phyloP scores from a whole-genome alignment of 768 basidiomycete species.

The Tubosaeta brunneosetosa region DNA sequence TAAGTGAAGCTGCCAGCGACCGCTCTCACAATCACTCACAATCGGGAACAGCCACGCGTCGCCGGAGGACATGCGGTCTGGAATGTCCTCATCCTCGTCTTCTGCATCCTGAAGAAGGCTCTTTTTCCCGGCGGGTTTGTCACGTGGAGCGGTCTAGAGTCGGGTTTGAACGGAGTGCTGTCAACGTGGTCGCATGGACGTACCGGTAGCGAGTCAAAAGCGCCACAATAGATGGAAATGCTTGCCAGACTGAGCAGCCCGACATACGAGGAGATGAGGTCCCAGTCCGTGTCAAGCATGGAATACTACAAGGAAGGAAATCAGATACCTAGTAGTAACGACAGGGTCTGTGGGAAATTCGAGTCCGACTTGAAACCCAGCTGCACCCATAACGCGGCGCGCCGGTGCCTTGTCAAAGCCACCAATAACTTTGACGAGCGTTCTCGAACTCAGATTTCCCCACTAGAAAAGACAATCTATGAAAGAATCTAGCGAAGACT shows the following conservation, averaged over 20 bases:
- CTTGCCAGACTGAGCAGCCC: conserved; percentile 65
- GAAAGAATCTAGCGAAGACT: neutral
- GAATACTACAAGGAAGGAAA: conserved; percentile 1
- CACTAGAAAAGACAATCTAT: neutral
- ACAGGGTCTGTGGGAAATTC: neutral
- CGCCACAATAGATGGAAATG: conserved; percentile 64
- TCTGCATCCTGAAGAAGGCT: conserved; percentile 40
- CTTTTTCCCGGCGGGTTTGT: neutral
- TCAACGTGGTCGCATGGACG: conserved; percentile 20
- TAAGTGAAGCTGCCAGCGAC: neutral
- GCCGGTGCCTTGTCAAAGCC: neutral
- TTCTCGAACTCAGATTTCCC: neutral
- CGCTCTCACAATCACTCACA: conserved; percentile 38
- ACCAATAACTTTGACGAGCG: neutral
- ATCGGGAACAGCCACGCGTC: conserved; percentile 78
- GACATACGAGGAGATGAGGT: conserved; percentile 60
- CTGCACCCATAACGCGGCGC: neutral
- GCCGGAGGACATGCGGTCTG: conserved; percentile 55
- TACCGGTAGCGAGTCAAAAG: conserved; percentile 65
- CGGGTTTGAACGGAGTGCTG: neutral
- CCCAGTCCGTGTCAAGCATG: conserved; percentile 42
- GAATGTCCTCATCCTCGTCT: conserved; percentile 52
- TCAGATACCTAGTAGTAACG: neutral
- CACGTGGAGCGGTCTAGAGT: conserved; percentile 7
- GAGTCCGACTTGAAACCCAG: neutral